Base-by-base conservation (phyloP, 345 rosid genomes). In the Camelina laxa region DNA sequence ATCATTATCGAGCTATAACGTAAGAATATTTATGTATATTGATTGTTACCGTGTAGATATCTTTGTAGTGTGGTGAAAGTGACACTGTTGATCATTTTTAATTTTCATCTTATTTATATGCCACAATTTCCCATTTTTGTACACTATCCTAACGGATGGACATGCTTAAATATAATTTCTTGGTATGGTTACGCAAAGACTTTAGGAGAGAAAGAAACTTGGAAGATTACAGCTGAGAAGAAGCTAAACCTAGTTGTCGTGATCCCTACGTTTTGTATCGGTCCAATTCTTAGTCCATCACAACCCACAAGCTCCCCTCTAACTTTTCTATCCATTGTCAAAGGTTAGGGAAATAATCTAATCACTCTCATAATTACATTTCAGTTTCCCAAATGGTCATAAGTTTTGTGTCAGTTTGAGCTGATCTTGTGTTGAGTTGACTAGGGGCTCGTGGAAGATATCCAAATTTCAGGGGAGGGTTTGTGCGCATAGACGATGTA, bases 151-250 rank as follows among this genome's bases (percentile, higher is more conserved):
- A 27, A 27, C 30, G 5, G 5, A 27, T 27, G 30, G 5, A 27
- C 30, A 27, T 27, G 30, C 30, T 27, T 27, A 27, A 27, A 27
- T 27, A 27, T 27, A 27, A 27, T 27, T 4, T 27, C 5, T 0
- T 89, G 92, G 90, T 91, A 91, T 59, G 87, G 82, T 0, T 87
- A 89, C 64, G 89, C 87, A 48, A 91, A 91, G 84, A 87, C 93
- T 1, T 11, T 71, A 4, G 91, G 75, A 1, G 97, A 89, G 82
- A 70, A 81, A 74, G 93, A 93, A 72, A 95, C 96, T 12, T 90
- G 98, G 93, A 84, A 67, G 68, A 58, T 82, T 9, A 88, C 97
- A 2, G 57, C 80, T 5, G 91, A 93, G 49, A 79, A 41, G 39
- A 89, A 86, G 6, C 77, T 93, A 50, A 87, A 89, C 75, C 67